Base-by-base conservation (phyloP, 176 grass and related monocot genomes). In the Oryza meyeriana region DNA sequence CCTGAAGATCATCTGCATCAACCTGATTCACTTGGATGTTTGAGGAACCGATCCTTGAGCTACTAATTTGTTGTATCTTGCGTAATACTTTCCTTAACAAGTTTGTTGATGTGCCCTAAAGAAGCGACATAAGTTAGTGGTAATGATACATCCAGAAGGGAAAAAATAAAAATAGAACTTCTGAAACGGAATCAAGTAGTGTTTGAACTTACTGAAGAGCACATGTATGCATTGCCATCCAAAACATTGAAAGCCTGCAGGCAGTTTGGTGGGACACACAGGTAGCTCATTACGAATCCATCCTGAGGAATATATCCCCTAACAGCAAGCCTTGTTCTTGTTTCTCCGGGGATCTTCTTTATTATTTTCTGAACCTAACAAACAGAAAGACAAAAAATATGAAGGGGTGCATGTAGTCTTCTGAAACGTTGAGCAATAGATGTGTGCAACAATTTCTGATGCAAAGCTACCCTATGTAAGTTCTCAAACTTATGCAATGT, bases 231-330 rank as follows among this genome's bases (percentile, higher is more conserved):
- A 66, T 79, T 81, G 30, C 71, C 83, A 62, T 94, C 88, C 66
- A 74, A 73, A 73, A 88, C 68, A 77, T 88, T 87, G 77, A 73
- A 74, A 55, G 71, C 72, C 10, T 44, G 78, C 29, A 94, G 74
- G 71, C 92, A 94, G 62, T 90, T 94, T 20, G 88, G 92, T 64
- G 88, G 88, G 67, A 94, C 80, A 59, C 79, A 82, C 16, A 94
- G 52, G 29, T 84, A 82, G 64, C 76, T 69, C 79, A 88, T 81
- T 50, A 94, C 74, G 77, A 72, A 88, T 70, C 92, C 92, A 68
- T 75, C 84, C 66, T 91, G 92, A 52, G 69, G 92, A 81, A 78
- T 81, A 70, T 94, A 86, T 38, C 92, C 92, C 79, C 74, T 91
- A 50, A 40, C 79, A 78, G 42, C 79, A 70, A 94, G 76, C n/a